Base-by-base conservation (phyloP, 345 rosid species). In the Carallia brachiata region DNA sequence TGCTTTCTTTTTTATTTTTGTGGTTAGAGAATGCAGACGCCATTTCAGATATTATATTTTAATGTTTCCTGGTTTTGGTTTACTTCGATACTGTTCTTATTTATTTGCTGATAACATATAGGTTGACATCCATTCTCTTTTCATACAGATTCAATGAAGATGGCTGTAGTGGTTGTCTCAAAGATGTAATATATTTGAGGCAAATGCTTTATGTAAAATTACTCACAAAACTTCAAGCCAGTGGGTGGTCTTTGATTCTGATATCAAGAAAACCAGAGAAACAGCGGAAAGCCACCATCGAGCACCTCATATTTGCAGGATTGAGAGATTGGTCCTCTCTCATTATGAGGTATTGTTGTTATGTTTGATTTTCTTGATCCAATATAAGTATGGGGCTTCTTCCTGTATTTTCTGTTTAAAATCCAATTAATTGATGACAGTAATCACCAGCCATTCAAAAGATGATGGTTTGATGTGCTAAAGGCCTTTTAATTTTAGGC, bases 271-370 rank as follows among this genome's bases (percentile, higher is more conserved):
- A 61, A 70, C 80, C 82, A 2, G 82, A 79, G 69, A 73, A 8
- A 39, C 81, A 79, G 69, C 58, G 81, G 59, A 79, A 81, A 80
- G 67, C 57, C 16, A 79, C 87, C 27, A 31, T 19, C 0, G 73
- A 85, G 65, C 74, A 75, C 73, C 81, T 93, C 58, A 52, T 54
- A 52, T 81, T 89, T 59, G 78, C 81, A 40, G 96, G 97, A 65
- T 89, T 82, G 69, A 75, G 64, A 6, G 71, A 77, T 9, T 91
- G 98, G 97, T 84, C 81, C 27, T 73, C 72, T 36, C 67, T 87
- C 86, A 85, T 93, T 68, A 83, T 85, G 97, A 93, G 97, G 97
- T 92, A 82, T 8, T 63, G 6, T 10, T 65, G 28, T 23, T 52
- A 32, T 16, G 12, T 50, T 58, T 68, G 62, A 28, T 65, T 70